Conservation (phyloP, 2,329 filamentous ascomycete species). For the Cryphonectria parasitica region DNA sequence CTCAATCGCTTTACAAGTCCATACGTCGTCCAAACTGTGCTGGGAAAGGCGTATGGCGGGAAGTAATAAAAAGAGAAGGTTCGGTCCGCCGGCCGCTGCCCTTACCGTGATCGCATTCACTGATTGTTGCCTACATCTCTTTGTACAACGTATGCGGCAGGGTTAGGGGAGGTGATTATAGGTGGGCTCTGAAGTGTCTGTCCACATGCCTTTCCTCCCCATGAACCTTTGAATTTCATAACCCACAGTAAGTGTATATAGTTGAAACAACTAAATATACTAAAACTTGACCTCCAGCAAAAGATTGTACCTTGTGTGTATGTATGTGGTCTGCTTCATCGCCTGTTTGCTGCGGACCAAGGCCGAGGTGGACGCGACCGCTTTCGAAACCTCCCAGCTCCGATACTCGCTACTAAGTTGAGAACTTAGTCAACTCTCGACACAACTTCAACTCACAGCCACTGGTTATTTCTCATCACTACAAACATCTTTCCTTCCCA, state of each 20-base stretch:
- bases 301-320: no score
- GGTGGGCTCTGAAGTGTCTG: not conserved
- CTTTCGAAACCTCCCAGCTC: not conserved
- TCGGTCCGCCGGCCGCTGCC: slow-evolving; percentile 6
- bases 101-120: not conserved
- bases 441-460: not conserved
- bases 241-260: not conserved
- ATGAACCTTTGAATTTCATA: not conserved
- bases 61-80: not conserved
- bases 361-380: not conserved
- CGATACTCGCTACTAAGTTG: not conserved
- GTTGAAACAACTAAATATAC: not conserved
- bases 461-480: not conserved
- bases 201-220: not conserved
- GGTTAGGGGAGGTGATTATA: not conserved
- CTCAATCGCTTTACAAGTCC: not conserved
- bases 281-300: not conserved
- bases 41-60: not conserved
- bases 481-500: not conserved
- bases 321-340: not conserved
- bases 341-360: not conserved
- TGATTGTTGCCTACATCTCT: not conserved
- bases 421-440: not conserved
- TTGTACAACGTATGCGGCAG: not conserved
- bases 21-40: not conserved